A percentile compares a stretch with the other conserved stretches of the same genome.
Evolutionary conservation across 2,329 filamentous ascomycete species (phyloP).

Genomic region (Alternaria brassicicola): DNA sequence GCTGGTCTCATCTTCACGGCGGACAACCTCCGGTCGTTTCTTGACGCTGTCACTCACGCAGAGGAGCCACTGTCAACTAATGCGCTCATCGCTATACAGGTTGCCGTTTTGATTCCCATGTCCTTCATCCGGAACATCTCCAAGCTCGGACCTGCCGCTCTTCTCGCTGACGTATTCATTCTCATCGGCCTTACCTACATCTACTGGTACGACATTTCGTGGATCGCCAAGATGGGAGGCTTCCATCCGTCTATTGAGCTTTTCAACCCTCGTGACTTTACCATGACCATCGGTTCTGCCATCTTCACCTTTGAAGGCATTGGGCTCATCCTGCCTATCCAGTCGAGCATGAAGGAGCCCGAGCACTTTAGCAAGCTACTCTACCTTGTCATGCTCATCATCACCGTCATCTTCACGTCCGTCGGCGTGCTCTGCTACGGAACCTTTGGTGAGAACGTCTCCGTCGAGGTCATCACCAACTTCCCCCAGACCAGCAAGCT

Average conservation of each 20-base stretch:
- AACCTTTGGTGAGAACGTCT: slow-evolving; percentile 71
- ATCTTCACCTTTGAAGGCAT: slow-evolving; percentile 84
- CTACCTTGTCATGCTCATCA: slow-evolving; percentile 72
- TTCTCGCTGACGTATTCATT: slow-evolving; percentile 75
- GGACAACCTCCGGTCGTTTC: slow-evolving; percentile 73
- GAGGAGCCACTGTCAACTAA: slow-evolving; percentile 60
- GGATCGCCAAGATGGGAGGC: slow-evolving; percentile 60
- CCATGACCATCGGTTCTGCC: slow-evolving; percentile 72
- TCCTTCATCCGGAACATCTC: slow-evolving; percentile 76
- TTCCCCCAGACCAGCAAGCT: slow-evolving; percentile 72
- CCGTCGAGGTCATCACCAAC: slow-evolving; percentile 78
- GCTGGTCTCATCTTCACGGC: slow-evolving; percentile 79
- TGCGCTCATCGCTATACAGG: slow-evolving; percentile 69
- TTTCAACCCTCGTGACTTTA: slow-evolving; percentile 73
- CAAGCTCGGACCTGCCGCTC: slow-evolving; percentile 71
- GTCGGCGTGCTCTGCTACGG: slow-evolving; percentile 76
- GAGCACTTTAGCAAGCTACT: slow-evolving; percentile 70
- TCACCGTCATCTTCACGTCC: slow-evolving; percentile 74
- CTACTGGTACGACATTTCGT: slow-evolving; percentile 71
- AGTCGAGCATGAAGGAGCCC: slow-evolving; percentile 75
- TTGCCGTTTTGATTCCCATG: slow-evolving; percentile 69
- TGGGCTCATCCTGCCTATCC: slow-evolving; percentile 76
- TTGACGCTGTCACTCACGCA: slow-evolving; percentile 64
- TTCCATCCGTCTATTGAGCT: slow-evolving; percentile 66
- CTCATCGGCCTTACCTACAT: slow-evolving; percentile 74